These are phyloP conservation scores for Eucalyptus urophylla DNA, from an alignment of 345 rosid species.

Conservation along the genomic window DNA sequence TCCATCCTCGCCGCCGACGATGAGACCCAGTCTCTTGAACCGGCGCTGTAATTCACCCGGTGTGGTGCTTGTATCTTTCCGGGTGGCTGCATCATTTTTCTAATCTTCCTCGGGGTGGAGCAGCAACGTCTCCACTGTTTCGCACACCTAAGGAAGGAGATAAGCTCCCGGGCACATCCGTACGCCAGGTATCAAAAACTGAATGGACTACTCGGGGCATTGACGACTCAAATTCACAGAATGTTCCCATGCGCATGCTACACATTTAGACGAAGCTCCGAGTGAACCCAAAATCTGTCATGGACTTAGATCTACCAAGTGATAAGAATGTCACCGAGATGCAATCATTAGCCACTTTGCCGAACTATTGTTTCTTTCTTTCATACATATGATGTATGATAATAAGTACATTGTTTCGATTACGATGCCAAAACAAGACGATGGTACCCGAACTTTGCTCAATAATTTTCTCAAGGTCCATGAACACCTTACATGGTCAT, in stretches of 20 bases:
- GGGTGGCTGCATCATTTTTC: conserved; percentile 29
- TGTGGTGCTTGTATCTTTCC: not conserved
- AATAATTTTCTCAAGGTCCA: not conserved
- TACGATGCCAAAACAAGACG: not conserved
- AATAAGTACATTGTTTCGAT: not conserved
- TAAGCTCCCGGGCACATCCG: not conserved
- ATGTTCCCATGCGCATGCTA: not conserved
- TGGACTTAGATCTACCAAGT: not conserved
- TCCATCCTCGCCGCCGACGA: conserved; percentile 40
- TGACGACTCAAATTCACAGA: not conserved
- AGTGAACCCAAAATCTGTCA: not conserved
- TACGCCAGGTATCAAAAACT: not conserved
- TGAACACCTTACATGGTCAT: not conserved
- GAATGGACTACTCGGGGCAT: not conserved
- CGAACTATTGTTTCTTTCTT: not conserved
- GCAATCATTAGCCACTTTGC: not conserved
- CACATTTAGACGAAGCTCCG: not conserved
- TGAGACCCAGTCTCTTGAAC: too few species aligned
- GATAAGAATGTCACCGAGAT: not conserved
- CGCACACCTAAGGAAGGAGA: conserved; percentile 33
- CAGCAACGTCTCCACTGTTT: conserved; percentile 65
- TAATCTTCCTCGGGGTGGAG: conserved; percentile 52
- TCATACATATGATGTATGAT: not conserved
- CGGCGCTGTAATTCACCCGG: conserved; percentile 31
- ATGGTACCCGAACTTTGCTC: not conserved